A percentile compares a stretch with the other conserved stretches of the same genome.
These are phyloP conservation scores for Curvularia sp. DNA, from an alignment of 2,329 filamentous ascomycete species.

Conservation along the genomic window DNA sequence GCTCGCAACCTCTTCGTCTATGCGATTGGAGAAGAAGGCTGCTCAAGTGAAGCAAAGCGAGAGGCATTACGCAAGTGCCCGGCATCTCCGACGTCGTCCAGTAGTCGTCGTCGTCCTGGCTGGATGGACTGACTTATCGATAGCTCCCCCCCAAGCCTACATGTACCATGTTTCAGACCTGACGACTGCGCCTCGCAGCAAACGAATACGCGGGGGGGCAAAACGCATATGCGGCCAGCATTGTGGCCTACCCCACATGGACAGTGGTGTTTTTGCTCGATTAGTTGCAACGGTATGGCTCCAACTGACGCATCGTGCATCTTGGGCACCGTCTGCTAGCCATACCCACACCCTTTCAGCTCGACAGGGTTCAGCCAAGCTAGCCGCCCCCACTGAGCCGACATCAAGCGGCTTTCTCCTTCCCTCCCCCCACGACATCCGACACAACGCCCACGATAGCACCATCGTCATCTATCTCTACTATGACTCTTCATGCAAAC, in stretches of 20 bases:
- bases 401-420: slow-evolving; percentile 26
- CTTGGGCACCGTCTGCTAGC: slow-evolving; percentile 38
- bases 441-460: slow-evolving; percentile 7
- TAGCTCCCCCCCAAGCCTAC: slow-evolving; percentile 36
- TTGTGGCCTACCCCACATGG: slow-evolving; percentile 38
- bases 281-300: slow-evolving; percentile 10
- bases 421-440: slow-evolving; percentile 8
- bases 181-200: slow-evolving; percentile 43
- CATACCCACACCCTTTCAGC: slow-evolving; percentile 36
- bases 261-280: slow-evolving; percentile 20
- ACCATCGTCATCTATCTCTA: slow-evolving; percentile 21
- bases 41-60: slow-evolving; percentile 33
- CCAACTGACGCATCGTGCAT: slow-evolving; percentile 29
- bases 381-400: slow-evolving; percentile 31
- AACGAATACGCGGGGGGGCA: slow-evolving; percentile 32
- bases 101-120: slow-evolving; percentile 30
- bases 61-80: slow-evolving; percentile 35
- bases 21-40: slow-evolving; percentile 39
- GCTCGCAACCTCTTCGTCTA: slow-evolving; percentile 23
- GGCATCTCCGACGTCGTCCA: slow-evolving; percentile 34
- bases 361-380: slow-evolving; percentile 32
- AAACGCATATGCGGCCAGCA: slow-evolving; percentile 31
- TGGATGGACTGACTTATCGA: slow-evolving; percentile 42
- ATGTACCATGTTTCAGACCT: slow-evolving; percentile 42
- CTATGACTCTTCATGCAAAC: slow-evolving; percentile 33